phyloP scores from a whole-genome alignment of 2,329 filamentous ascomycete species.

The Sclerotinia nivalis region DNA sequence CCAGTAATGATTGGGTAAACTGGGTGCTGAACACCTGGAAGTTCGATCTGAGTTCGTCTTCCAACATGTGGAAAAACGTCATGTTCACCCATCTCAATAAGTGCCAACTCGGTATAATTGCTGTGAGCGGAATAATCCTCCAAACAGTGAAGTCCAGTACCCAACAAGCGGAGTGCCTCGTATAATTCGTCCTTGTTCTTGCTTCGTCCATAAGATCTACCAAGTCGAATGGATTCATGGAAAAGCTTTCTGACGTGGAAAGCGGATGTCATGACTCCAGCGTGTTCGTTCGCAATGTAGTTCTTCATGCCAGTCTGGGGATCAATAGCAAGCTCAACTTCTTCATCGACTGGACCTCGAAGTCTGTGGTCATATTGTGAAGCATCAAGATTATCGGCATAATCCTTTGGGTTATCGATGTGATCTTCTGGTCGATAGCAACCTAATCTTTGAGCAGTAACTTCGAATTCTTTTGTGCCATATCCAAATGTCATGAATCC shows the following conservation, averaged over 20 bases:
- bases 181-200: slow-evolving; percentile 76
- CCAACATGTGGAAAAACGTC: slow-evolving; percentile 88
- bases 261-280: slow-evolving; percentile 79
- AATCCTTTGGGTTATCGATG: slow-evolving; percentile 78
- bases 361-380: slow-evolving; percentile 78
- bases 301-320: slow-evolving; percentile 79
- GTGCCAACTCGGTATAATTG: slow-evolving; percentile 85
- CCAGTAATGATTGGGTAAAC: slow-evolving; percentile 87
- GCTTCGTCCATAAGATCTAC: slow-evolving; percentile 66
- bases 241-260: slow-evolving; percentile 75
- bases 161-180: slow-evolving; percentile 82
- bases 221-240: slow-evolving; percentile 73
- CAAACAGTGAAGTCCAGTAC: slow-evolving; percentile 85
- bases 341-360: slow-evolving; percentile 78
- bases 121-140: slow-evolving; percentile 94
- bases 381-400: slow-evolving; percentile 86
- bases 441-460: slow-evolving; percentile 75
- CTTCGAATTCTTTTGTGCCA: slow-evolving; percentile 81
- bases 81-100: slow-evolving; percentile 81
- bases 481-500: slow-evolving; percentile 89
- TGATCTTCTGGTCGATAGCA: slow-evolving; percentile 83
- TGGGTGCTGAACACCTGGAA: slow-evolving; percentile 62
- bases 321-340: slow-evolving; percentile 76
- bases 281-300: slow-evolving; percentile 85
- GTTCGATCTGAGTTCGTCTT: slow-evolving; percentile 65